phyloP scores from a whole-genome alignment of 1,139 yeast genomes.

The Wickerhamomyces sp. region DNA sequence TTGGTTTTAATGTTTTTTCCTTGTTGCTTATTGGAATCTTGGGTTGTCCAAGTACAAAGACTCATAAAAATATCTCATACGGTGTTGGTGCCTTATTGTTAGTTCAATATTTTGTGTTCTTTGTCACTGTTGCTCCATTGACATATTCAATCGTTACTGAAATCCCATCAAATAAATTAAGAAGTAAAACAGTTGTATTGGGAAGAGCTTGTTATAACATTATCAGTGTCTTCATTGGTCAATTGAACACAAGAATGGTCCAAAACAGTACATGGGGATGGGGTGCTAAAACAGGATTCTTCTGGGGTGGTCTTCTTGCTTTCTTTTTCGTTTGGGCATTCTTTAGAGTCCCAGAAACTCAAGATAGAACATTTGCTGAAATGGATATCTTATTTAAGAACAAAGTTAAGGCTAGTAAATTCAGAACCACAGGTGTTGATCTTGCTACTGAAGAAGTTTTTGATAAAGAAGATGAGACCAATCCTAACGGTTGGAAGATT shows the following conservation, averaged over 20 bases:
- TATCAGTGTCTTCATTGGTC: slow-evolving; percentile 25
- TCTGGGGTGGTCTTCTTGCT: not conserved
- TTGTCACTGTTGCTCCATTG: slow-evolving; percentile 28
- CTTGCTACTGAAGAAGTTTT: not conserved
- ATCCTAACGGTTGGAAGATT: too few relatives aligned
- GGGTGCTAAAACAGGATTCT: slow-evolving; percentile 29
- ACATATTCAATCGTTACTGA: slow-evolving; percentile 33
- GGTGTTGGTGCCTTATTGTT: slow-evolving; percentile 24
- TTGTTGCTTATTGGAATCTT: slow-evolving; percentile 27
- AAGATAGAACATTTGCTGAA: slow-evolving; percentile 34
- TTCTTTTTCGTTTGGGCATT: slow-evolving; percentile 36
- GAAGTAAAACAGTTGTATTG: slow-evolving; percentile 33
- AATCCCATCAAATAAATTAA: slow-evolving; percentile 30
- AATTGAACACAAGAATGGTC: slow-evolving; percentile 35
- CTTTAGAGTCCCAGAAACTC: slow-evolving; percentile 35
- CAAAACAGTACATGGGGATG: slow-evolving; percentile 37
- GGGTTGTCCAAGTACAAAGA: slow-evolving; percentile 17
- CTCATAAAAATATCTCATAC: slow-evolving; percentile 12
- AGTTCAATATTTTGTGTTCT: slow-evolving; percentile 27
- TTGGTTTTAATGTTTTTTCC: slow-evolving; percentile 21
- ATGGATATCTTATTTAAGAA: slow-evolving; percentile 30
- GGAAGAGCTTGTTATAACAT: slow-evolving; percentile 28
- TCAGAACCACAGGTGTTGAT: slow-evolving; percentile 6
- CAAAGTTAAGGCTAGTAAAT: slow-evolving; percentile 26
- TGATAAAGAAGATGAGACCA: not conserved